Base-by-base conservation (phyloP, 2,329 filamentous ascomycete genomes). In the Penicillium sp. region DNA sequence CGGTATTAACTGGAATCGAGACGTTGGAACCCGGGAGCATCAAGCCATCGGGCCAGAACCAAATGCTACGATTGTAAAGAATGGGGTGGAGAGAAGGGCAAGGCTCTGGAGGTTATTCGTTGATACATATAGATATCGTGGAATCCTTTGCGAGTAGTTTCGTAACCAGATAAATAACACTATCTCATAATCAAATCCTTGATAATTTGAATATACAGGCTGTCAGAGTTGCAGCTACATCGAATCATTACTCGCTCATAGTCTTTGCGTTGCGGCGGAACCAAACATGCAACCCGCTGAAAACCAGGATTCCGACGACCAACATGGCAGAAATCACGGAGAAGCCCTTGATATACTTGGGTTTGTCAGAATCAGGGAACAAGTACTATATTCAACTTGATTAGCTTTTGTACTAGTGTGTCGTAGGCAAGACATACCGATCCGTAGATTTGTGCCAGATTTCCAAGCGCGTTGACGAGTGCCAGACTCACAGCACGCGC, bases 381-480 rank as follows among this genome's bases (percentile, higher is more conserved):
- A 85, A 64, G 61, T 84, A 79, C 0, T 81, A 77, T 11, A 16
- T 10, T 46, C 4, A 24, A 4, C 5, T 22, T 22, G 19, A 24
- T 44, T 37, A 49, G 46, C 19, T n/a, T 51, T 24, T 16, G n/a
- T 18, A 7, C 6, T 35, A 7, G 5, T 16, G 1, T 9, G 6
- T 33, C 16, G n/a, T 2, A 13, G 36, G 39, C 5, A 7, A 3
- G n/a, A 40, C 44, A n/a, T 49, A 64, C 60, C 41, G 67, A 68
- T 22, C 83, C 83, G 60, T 85, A 85, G 18, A 86, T 85, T 60
- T 83, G 80, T 0, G 82, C 80, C 11, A 84, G 66, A 60, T 85
- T 85, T 3, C 81, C 83, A 66, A 85, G 73, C 0, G 81, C 80
- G 61, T 85, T 84, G 40, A 85, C 79, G 10, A 84, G 68, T 1